phyloP scores from a whole-genome alignment of 2,329 filamentous ascomycete genomes.

The Colletotrichum tamarilloi region DNA sequence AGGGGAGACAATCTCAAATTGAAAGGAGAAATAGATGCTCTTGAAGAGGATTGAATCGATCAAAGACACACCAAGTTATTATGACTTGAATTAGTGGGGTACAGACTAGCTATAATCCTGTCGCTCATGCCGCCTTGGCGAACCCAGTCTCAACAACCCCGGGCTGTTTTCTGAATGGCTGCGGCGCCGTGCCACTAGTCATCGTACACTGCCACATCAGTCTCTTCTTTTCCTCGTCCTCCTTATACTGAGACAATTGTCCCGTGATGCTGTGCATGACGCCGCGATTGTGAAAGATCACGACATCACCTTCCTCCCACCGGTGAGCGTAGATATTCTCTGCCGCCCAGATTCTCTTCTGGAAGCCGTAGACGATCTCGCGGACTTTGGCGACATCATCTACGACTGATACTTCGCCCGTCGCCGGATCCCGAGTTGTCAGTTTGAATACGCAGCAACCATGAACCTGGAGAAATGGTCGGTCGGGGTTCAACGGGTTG shows the following conservation, averaged over 20 bases:
- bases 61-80: too few species aligned
- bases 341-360: constrained; percentile 40
- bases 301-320: constrained; percentile 44
- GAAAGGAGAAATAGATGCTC: too few species aligned
- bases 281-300: constrained; percentile 12
- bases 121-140: neutral
- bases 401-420: neutral
- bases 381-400: neutral
- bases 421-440: neutral
- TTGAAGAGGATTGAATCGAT: too few species aligned
- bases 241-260: constrained; percentile 38
- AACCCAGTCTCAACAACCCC: neutral
- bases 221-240: constrained; percentile 38
- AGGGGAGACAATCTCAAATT: too few species aligned
- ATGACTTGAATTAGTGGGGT: too few species aligned
- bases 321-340: constrained; percentile 46
- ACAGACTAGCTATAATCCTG: too few species aligned
- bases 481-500: neutral
- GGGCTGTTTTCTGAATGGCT: neutral
- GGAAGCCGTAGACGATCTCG: constrained; percentile 41
- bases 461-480: neutral
- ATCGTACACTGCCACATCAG: constrained; percentile 46
- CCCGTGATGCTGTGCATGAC: neutral
- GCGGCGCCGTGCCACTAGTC: constrained; percentile 18
- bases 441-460: neutral